These are phyloP conservation scores for Macrolepiota dolichaula DNA, from an alignment of 768 basidiomycete species.

Conservation along the genomic window DNA sequence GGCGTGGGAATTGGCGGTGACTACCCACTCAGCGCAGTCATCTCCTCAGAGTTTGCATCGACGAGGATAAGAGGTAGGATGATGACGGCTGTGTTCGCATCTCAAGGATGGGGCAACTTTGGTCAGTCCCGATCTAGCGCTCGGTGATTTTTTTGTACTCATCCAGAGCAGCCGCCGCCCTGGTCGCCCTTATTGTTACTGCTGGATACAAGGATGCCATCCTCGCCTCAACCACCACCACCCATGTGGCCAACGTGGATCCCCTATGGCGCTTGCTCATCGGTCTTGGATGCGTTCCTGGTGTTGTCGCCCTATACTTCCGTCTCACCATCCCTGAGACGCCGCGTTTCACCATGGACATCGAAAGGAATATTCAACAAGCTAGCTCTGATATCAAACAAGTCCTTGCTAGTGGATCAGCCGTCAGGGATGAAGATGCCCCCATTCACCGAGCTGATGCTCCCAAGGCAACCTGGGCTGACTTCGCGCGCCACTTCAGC, in stretches of 20 bases:
- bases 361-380: conserved; percentile 79
- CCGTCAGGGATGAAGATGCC: conserved; percentile 51
- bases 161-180: conserved; percentile 46
- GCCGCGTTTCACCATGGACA: conserved; percentile 89
- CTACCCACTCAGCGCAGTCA: conserved; percentile 82
- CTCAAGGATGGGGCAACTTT: conserved; percentile 88
- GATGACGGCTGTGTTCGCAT: conserved; percentile 86
- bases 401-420: conserved; percentile 51
- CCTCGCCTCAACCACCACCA: conserved; percentile 33
- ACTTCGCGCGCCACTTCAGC: conserved; percentile 68
- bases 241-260: conserved; percentile 54
- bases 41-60: conserved; percentile 86
- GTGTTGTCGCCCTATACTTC: conserved; percentile 81
- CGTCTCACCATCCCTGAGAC: conserved; percentile 92
- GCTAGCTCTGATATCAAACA: conserved; percentile 71
- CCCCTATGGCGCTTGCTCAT: conserved; percentile 85
- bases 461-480: conserved; percentile 64
- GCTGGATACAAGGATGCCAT: conserved; percentile 65
- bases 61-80: conserved; percentile 76
- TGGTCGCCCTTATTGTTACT: conserved; percentile 63
- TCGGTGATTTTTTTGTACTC: background rate
- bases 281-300: conserved; percentile 84
- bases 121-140: conserved; percentile 32
- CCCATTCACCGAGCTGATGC: conserved; percentile 57
- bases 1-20: conserved; percentile 88